phyloP scores from a whole-genome alignment of 805 yeast genomes.

The Lachancea nothofagi region DNA sequence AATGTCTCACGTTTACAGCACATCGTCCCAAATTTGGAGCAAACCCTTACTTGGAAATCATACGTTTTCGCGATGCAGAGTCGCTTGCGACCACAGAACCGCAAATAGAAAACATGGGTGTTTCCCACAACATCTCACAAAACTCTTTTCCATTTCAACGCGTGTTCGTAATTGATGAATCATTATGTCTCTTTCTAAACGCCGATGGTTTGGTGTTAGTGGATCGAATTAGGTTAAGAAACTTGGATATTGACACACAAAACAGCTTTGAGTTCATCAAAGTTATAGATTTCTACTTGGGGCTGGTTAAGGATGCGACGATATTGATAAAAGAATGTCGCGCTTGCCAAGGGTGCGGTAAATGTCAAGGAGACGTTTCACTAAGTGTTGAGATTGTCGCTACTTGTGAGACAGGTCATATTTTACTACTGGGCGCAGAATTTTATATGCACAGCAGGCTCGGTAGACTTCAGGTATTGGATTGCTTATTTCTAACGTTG shows the following conservation, averaged over 20 bases:
- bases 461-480: conserved; percentile 19
- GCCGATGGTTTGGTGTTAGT: conserved; percentile 22
- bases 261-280: conserved; percentile 14
- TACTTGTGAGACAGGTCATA: conserved; percentile 19
- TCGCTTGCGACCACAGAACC: too few species aligned
- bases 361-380: conserved; percentile 1
- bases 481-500: conserved; percentile 16
- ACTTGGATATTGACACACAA: conserved; percentile 8
- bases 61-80: too few species aligned
- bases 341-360: conserved; percentile 11
- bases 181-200: conserved; percentile 21
- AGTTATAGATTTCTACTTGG: conserved; percentile 19
- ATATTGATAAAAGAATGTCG: conserved; percentile 13
- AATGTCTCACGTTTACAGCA: conserved; percentile 14
- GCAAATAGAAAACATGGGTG: neutral
- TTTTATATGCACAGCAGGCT: conserved; percentile 17
- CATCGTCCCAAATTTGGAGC: conserved; percentile 25
- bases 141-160: conserved; percentile 22
- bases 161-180: conserved; percentile 23
- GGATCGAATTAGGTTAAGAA: conserved; percentile 15
- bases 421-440: conserved; percentile 19
- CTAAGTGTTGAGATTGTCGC: conserved; percentile 15
- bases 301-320: conserved; percentile 20
- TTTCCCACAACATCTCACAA: conserved; percentile 4
- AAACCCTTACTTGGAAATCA: conserved; percentile 17